A percentile compares a stretch with the other conserved stretches of the same genome.
Conservation (phyloP, 331 rosid species). For the Spiraea crenata region DNA sequence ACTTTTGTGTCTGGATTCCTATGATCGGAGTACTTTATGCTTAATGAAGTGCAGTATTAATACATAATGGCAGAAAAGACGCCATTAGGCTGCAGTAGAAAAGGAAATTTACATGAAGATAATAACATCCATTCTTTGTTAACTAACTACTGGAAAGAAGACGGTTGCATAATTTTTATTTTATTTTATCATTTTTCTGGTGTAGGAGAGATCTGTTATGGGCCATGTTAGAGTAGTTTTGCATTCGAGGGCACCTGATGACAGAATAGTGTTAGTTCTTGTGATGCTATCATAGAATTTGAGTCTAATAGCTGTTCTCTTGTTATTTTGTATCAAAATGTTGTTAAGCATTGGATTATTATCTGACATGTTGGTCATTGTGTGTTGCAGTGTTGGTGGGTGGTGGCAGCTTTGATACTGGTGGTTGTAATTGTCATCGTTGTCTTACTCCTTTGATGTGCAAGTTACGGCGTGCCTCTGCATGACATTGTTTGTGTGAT, state of each 20-base stretch:
- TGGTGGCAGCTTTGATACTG: slow-evolving; percentile 36
- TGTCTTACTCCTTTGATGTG: slow-evolving; percentile 40
- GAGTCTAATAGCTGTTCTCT: not conserved
- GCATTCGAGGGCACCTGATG: not conserved
- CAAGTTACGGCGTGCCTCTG: slow-evolving; percentile 13
- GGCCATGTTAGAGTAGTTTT: not conserved
- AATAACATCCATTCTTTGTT: not conserved
- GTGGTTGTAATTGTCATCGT: slow-evolving; percentile 44
- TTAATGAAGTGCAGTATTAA: not conserved
- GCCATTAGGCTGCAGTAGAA: not conserved
- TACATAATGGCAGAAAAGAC: not conserved
- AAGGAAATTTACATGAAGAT: not conserved
- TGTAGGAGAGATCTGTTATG: not conserved
- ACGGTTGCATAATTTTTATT: not conserved
- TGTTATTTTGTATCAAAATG: not conserved
- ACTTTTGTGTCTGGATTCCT: not conserved
- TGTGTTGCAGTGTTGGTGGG: slow-evolving; percentile 75
- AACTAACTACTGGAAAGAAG: not conserved
- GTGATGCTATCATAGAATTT: not conserved
- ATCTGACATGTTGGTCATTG: not conserved
- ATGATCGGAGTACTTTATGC: not conserved
- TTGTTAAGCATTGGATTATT: slow-evolving; percentile 8
- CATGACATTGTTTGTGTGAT: not conserved
- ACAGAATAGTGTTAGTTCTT: not conserved
- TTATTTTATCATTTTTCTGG: not conserved